Evolutionary conservation across 2,329 filamentous ascomycete species (phyloP).

Genomic region (Juglanconis oblonga): DNA sequence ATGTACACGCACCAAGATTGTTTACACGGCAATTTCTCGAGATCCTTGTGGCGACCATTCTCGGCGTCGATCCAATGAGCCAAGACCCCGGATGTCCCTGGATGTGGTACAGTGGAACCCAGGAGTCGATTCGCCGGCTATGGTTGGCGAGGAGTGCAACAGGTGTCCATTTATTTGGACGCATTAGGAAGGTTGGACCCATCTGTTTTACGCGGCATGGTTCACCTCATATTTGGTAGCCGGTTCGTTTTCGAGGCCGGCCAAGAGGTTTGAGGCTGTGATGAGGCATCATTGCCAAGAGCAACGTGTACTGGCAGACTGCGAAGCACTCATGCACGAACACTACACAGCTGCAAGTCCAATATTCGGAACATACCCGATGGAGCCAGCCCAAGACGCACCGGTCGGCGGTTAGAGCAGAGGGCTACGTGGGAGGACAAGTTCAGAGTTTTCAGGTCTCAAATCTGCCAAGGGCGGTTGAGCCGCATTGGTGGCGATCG

Average conservation of each 20-base stretch:
- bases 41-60: not conserved
- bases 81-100: constrained; percentile 5
- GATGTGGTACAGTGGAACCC: constrained; percentile 9
- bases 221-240: not conserved
- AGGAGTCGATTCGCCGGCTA: not conserved
- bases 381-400: not conserved
- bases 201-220: constrained; percentile 2
- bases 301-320: not conserved
- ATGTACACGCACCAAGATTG: not conserved
- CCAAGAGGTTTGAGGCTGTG: constrained; percentile 16
- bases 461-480: constrained; percentile 4
- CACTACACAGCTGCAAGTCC: constrained; percentile 4
- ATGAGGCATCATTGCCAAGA: constrained; percentile 3
- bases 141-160: constrained; percentile 5
- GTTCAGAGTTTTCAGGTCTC: not conserved
- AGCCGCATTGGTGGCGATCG: not conserved
- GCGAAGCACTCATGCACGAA: not conserved
- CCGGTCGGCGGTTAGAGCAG: not conserved
- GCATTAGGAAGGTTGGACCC: constrained; percentile 1
- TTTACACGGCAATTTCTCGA: not conserved
- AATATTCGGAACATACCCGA: not conserved
- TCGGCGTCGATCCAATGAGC: constrained; percentile 15
- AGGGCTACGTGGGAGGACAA: not conserved
- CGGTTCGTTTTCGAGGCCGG: constrained; percentile 12
- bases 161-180: constrained; percentile 2